Conservation (phyloP, 345 rosid genomes). For the Psidium guajava region DNA sequence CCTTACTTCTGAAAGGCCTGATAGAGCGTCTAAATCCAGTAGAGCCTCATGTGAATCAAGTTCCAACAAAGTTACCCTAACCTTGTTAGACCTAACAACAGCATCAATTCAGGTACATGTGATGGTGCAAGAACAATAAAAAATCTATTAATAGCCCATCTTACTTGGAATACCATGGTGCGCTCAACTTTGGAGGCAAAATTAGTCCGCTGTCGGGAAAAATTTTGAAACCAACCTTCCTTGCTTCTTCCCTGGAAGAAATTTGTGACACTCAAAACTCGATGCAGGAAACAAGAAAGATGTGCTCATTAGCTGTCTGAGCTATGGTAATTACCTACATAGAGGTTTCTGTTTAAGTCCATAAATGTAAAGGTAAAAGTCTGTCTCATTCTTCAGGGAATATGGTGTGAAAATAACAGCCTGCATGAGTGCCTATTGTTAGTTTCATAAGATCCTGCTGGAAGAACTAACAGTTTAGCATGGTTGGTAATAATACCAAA, state of each 20-base stretch:
- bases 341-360: slow-evolving; percentile 52
- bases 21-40: slow-evolving; percentile 71
- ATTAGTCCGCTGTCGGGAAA: slow-evolving; percentile 59
- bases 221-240: slow-evolving; percentile 29
- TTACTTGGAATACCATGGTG: slow-evolving; percentile 78
- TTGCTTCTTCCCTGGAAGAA: slow-evolving; percentile 46
- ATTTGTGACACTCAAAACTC: slow-evolving; percentile 7
- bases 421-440: slow-evolving; percentile 25
- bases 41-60: slow-evolving; percentile 40
- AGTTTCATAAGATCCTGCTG: neutral
- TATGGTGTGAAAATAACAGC: slow-evolving; percentile 62
- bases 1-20: slow-evolving; percentile 79
- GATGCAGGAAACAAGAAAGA: neutral
- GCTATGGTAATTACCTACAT: slow-evolving; percentile 36
- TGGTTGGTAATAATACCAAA: neutral
- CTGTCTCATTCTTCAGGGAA: slow-evolving; percentile 70
- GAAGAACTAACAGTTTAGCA: neutral
- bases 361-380: slow-evolving; percentile 41
- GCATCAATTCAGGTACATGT: neutral
- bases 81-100: slow-evolving; percentile 54
- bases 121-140: neutral
- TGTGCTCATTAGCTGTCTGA: slow-evolving; percentile 3
- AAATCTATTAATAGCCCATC: neutral
- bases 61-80: slow-evolving; percentile 43
- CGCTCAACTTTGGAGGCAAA: slow-evolving; percentile 54